Percentiles rank a stretch among this genome's conserved stretches.
Conservation (phyloP, 2,329 filamentous ascomycete species). For the Penicillium sp. region DNA sequence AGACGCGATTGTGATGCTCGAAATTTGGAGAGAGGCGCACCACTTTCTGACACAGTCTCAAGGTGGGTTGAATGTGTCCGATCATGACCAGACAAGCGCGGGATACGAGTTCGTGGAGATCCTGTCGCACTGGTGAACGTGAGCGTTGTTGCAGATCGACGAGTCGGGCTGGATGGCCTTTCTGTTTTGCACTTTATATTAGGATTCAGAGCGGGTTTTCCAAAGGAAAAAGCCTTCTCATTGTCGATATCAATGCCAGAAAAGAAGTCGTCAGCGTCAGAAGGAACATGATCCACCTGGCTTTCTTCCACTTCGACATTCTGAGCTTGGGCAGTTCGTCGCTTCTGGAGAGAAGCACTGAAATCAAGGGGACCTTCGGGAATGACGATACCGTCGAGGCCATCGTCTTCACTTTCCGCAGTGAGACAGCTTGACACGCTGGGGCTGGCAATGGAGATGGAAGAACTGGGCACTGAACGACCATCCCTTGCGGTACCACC, state of each 20-base stretch:
- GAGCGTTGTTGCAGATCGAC: conserved; percentile 73
- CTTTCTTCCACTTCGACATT: conserved; percentile 31
- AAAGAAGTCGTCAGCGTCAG: conserved; percentile 70
- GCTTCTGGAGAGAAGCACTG: conserved; percentile 69
- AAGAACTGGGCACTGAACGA: conserved; percentile 80
- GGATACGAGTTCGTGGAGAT: conserved; percentile 65
- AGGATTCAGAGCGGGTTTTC: conserved; percentile 79
- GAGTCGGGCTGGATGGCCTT: conserved; percentile 65
- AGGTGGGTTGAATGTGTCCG: conserved; percentile 67
- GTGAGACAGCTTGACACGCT: conserved; percentile 90
- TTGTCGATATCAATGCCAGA: conserved; percentile 83
- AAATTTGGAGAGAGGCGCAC: conserved; percentile 64
- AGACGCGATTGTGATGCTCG: conserved; percentile 66
- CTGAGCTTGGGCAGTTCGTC: conserved; percentile 52
- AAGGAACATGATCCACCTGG: conserved; percentile 17
- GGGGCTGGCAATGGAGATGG: conserved; percentile 83
- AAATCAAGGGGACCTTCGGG: conserved; percentile 83
- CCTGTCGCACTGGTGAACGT: conserved; percentile 84
- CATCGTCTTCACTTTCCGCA: conserved; percentile 88
- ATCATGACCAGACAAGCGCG: conserved; percentile 70
- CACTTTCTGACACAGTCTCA: conserved; percentile 91
- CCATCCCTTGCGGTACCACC: conserved; percentile 78
- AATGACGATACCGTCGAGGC: conserved; percentile 81
- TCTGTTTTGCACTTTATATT: conserved; percentile 84
- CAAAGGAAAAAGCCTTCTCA: conserved; percentile 74